Conservation (phyloP, 768 basidiomycete species). For the Russula griseocarnosa region DNA sequence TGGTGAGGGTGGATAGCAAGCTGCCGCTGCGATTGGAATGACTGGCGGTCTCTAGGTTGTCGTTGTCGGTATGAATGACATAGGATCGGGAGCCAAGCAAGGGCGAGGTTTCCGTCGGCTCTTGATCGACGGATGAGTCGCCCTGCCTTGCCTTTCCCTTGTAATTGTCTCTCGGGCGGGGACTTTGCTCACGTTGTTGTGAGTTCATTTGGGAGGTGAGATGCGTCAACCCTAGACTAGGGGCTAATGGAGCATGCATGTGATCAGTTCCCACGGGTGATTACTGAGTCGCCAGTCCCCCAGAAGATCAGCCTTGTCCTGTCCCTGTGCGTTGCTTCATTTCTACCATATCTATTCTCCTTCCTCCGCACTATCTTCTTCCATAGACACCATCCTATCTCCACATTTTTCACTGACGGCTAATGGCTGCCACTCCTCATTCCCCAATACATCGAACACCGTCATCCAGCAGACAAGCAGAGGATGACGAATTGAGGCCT, state of each 20-base stretch:
- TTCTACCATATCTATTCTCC: not conserved
- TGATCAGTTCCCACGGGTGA: conserved; percentile 4
- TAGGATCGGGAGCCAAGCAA: conserved; percentile 45
- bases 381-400: not conserved
- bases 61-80: conserved; percentile 30
- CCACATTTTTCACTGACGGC: not conserved
- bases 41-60: conserved; percentile 27
- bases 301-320: not conserved
- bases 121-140: conserved; percentile 27
- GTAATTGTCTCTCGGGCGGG: conserved; percentile 28
- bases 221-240: not conserved
- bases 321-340: not conserved
- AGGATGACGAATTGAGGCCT: conserved; percentile 70
- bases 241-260: not conserved
- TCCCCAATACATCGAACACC: conserved; percentile 7
- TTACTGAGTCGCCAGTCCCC: not conserved
- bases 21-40: conserved; percentile 31
- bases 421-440: conserved; percentile 14
- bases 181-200: not conserved
- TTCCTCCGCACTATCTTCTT: not conserved
- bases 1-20: conserved; percentile 37
- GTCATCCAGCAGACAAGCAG: conserved; percentile 33
- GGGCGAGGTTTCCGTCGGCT: conserved; percentile 51
- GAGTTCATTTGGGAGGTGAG: not conserved
- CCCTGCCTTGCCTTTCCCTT: conserved; percentile 57